These are phyloP conservation scores for Lentinula detonsa DNA, from an alignment of 768 basidiomycete genomes.

Conservation along the genomic window DNA sequence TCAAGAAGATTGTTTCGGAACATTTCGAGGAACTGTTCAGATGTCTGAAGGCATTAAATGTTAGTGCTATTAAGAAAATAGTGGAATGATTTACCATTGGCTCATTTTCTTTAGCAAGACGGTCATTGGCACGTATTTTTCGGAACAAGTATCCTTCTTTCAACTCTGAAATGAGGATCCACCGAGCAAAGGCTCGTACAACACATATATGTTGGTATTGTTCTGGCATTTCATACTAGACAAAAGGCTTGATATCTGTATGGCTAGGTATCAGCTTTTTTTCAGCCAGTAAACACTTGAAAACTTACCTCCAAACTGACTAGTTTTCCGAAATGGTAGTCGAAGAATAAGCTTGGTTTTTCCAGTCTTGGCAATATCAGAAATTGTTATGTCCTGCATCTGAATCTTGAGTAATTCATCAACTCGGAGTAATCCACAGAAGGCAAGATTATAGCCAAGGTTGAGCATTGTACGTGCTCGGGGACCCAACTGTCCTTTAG, in stretches of 20 bases:
- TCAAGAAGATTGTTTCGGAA: constrained; percentile 22
- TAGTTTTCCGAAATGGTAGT: constrained; percentile 13
- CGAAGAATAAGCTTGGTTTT: constrained; percentile 2
- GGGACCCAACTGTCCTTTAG: background rate
- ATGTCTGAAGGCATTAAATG: constrained; percentile 9
- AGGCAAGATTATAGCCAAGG: constrained; percentile 5
- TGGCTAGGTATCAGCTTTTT: background rate
- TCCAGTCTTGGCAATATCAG: background rate
- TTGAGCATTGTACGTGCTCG: background rate
- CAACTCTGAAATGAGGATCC: constrained; percentile 5
- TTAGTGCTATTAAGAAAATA: background rate
- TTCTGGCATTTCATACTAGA: constrained; percentile 3
- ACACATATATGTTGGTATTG: constrained; percentile 12
- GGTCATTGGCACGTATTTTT: constrained; percentile 8
- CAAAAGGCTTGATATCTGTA: constrained; percentile 14
- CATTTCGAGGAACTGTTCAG: constrained; percentile 16
- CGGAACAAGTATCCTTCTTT: constrained; percentile 10
- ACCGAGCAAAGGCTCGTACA: constrained; percentile 10
- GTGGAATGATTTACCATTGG: constrained; percentile 8
- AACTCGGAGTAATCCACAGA: constrained; percentile 13
- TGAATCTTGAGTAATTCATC: constrained; percentile 15
- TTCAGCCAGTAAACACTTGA: background rate
- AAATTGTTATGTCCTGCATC: constrained; percentile 5
- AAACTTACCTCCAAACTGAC: constrained; percentile 14
- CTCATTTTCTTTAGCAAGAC: constrained; percentile 2